A percentile compares a stretch with the other conserved stretches of the same genome.
phyloP scores from a whole-genome alignment of 495 filamentous ascomycete genomes.

The Chaetomium tenue region DNA sequence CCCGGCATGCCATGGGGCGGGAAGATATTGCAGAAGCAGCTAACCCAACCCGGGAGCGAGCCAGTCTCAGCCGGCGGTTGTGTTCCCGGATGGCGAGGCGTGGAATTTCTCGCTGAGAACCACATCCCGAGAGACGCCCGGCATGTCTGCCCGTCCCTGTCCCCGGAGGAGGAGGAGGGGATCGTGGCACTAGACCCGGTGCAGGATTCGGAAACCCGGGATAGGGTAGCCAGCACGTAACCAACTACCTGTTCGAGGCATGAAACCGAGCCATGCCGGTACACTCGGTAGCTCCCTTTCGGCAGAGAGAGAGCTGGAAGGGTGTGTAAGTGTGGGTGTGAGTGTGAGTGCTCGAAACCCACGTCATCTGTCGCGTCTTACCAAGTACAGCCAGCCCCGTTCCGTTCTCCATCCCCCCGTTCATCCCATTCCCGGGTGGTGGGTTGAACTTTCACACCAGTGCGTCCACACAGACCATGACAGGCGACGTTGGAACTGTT shows the following conservation, averaged over 20 bases:
- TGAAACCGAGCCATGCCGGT: neutral
- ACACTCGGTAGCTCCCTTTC: neutral
- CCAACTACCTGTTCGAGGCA: neutral
- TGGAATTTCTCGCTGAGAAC: neutral
- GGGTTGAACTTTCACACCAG: neutral
- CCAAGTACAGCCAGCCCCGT: neutral
- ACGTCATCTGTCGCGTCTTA: constrained; percentile 12
- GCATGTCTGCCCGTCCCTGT: neutral
- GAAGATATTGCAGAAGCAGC: constrained; percentile 7
- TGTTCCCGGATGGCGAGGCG: constrained; percentile 4
- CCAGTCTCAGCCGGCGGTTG: neutral
- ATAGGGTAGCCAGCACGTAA: neutral
- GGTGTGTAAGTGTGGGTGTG: neutral
- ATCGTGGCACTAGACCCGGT: neutral
- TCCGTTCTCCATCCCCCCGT: too few relatives aligned
- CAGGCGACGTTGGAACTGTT: constrained; percentile 13
- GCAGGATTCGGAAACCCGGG: neutral
- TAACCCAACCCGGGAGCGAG: neutral
- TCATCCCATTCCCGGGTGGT: too few relatives aligned
- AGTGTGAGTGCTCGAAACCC: constrained; percentile 2
- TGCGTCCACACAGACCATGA: too few relatives aligned
- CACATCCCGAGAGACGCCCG: constrained; percentile 12
- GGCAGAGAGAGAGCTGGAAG: too few relatives aligned
- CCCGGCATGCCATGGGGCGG: constrained; percentile 15
- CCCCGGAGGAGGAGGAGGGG: neutral